Percentiles rank a stretch among this genome's conserved stretches.
These are phyloP conservation scores for Metarhizium humberi DNA, from an alignment of 2,329 filamentous ascomycete genomes.

Conservation along the genomic window DNA sequence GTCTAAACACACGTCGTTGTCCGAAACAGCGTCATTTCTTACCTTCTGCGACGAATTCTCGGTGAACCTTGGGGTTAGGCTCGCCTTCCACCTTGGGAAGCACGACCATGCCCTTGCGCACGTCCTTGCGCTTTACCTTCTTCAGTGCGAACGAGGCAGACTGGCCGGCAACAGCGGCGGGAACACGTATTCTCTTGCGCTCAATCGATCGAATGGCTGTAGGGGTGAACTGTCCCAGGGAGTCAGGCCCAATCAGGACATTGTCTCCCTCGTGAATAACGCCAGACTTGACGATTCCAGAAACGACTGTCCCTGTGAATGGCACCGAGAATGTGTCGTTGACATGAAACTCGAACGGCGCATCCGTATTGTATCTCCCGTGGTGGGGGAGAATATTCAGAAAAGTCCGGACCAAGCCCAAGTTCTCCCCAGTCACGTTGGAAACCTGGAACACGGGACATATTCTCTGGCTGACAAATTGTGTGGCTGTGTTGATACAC, in stretches of 20 bases:
- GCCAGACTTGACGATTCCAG: constrained; percentile 81
- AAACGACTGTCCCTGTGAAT: constrained; percentile 92
- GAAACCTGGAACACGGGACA: constrained; percentile 97
- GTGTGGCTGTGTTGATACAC: constrained; percentile 88
- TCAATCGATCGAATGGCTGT: constrained; percentile 90
- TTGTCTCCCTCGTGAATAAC: constrained; percentile 85
- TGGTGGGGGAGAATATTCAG: constrained; percentile 93
- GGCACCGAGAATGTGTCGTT: constrained; percentile 98
- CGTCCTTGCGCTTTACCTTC: constrained; percentile 79
- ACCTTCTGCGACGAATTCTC: constrained; percentile 73
- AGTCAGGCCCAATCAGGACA: constrained; percentile 83
- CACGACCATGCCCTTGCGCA: constrained; percentile 96
- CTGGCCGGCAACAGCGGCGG: constrained; percentile 82
- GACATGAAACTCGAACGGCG: constrained; percentile 87
- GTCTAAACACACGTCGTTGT: neutral
- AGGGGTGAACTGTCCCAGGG: constrained; percentile 76
- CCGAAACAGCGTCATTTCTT: constrained; percentile 12
- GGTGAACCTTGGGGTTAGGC: constrained; percentile 59
- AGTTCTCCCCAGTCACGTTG: constrained; percentile 87
- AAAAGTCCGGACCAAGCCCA: constrained; percentile 86
- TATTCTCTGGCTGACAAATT: constrained; percentile 91
- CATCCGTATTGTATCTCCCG: constrained; percentile 80
- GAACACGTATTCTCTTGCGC: constrained; percentile 82
- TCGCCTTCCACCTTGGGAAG: constrained; percentile 72
- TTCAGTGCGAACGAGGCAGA: constrained; percentile 88